Base-by-base conservation (phyloP, 495 filamentous ascomycete species). In the Amorphotheca resinae region DNA sequence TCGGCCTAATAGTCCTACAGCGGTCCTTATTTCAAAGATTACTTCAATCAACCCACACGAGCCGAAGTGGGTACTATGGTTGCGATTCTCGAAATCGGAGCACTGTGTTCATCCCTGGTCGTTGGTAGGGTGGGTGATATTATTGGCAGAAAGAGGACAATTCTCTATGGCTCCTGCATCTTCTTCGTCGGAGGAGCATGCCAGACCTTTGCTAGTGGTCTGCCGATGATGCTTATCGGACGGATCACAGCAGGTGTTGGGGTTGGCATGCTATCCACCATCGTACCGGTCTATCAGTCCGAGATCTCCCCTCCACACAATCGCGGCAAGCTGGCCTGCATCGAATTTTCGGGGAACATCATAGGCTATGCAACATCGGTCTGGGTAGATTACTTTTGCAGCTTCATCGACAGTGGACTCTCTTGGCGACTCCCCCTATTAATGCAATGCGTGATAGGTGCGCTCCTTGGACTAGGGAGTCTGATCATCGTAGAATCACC, bases 301-400 rank as follows among this genome's bases (percentile, higher is more conserved):
- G 93, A 98, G 57, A 98, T 98, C 44, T 88, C 89, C 38, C 91
- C 91, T 41, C 85, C 91, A 11, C 93, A 98, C 50, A 96, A 93
- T 59, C 72, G 93, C 41, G 93, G 93, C 14, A 88, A 89, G 62
- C 69, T 96, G 44, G 91, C 91, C 9, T 98, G 91, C 62, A 95
- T 98, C 45, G 93, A 96, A 59, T 98, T 98, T 55, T 86, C 93
- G 0, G 91, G 91, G 22, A 98, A 98, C 60, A 93, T 98, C 47
- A 75, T 80, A 49, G 91, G 91, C 18, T 98, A 98, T 61, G 84
- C 87, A 36, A 82, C 86, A 37, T 95, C 87, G 50, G 91, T 98
- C 7, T 98, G 91, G 91, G 88, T 96, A 0, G 91, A 96, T 64
- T 98, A 96, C 59, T 86, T 88, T 49, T 96, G 89, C 63, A 89